These are phyloP conservation scores for Melanomma pulvis-pyrius DNA, from an alignment of 495 filamentous ascomycete species.

Conservation along the genomic window DNA sequence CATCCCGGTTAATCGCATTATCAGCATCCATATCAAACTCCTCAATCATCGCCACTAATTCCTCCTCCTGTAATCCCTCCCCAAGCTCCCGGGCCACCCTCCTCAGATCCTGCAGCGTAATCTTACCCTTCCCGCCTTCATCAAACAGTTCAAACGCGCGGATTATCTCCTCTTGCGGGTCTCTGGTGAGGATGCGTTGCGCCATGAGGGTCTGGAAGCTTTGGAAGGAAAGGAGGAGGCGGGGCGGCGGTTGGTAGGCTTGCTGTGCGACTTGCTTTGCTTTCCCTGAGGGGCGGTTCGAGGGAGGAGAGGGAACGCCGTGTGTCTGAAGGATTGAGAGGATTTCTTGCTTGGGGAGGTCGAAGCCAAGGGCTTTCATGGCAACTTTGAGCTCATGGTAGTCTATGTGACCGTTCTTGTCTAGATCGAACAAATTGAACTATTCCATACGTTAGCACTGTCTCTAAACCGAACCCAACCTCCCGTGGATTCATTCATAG, in stretches of 20 bases:
- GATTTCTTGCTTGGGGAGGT: slow-evolving; percentile 80
- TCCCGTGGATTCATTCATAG: neutral
- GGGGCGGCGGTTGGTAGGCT: slow-evolving; percentile 44
- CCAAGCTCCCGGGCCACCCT: slow-evolving; percentile 88
- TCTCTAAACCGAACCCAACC: neutral
- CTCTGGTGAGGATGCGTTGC: slow-evolving; percentile 73
- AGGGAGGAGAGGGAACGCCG: slow-evolving; percentile 48
- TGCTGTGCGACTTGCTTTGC: slow-evolving; percentile 16
- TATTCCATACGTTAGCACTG: slow-evolving; percentile 43
- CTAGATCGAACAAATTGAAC: slow-evolving; percentile 96
- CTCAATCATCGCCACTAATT: slow-evolving; percentile 93
- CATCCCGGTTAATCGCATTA: slow-evolving; percentile 83
- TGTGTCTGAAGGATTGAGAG: slow-evolving; percentile 72
- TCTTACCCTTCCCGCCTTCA: slow-evolving; percentile 75
- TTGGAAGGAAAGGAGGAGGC: slow-evolving; percentile 69
- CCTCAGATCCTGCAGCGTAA: slow-evolving; percentile 81
- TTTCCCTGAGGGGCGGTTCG: slow-evolving; percentile 49
- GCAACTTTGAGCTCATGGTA: slow-evolving; percentile 99
- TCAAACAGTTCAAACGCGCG: slow-evolving; percentile 92
- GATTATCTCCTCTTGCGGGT: slow-evolving; percentile 88
- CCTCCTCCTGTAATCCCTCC: slow-evolving; percentile 88
- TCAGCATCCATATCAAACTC: slow-evolving; percentile 97
- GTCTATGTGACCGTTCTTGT: slow-evolving; percentile 90
- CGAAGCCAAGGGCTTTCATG: slow-evolving; percentile 94
- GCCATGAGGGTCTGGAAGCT: slow-evolving; percentile 80